Conservation (phyloP, 2,329 filamentous ascomycete species). For the Bipolaris zeicola region DNA sequence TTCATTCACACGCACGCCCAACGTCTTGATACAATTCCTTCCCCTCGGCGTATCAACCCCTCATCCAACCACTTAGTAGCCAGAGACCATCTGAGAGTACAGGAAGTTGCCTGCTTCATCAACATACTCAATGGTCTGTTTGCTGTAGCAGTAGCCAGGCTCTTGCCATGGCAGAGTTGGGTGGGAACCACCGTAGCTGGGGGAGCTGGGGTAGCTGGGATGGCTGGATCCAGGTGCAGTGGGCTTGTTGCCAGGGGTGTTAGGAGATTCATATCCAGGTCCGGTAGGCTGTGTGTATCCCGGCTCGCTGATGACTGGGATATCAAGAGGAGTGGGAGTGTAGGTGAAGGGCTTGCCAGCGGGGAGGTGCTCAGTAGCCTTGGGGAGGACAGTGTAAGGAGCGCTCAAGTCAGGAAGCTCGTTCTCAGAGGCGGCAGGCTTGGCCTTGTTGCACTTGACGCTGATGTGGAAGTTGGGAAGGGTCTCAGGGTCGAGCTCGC, state of each 20-base stretch:
- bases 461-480: slow-evolving; percentile 44
- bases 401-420: slow-evolving; percentile 39
- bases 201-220: slow-evolving; percentile 1
- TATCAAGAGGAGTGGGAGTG: slow-evolving; percentile 28
- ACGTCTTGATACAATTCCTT: not conserved
- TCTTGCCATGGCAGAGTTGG: slow-evolving; percentile 32
- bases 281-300: slow-evolving; percentile 19
- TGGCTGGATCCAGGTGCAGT: not conserved
- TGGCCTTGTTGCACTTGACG: slow-evolving; percentile 39
- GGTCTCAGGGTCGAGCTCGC: slow-evolving; percentile 35
- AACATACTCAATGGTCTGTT: slow-evolving; percentile 44
- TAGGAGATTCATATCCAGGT: not conserved
- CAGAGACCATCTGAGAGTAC: slow-evolving; percentile 27
- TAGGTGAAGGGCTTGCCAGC: slow-evolving; percentile 40
- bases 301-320: not conserved
- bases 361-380: slow-evolving; percentile 36
- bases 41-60: not conserved
- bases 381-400: slow-evolving; percentile 33
- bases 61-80: not conserved
- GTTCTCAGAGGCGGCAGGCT: slow-evolving; percentile 29
- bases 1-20: slow-evolving; percentile 9
- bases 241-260: slow-evolving; percentile 1
- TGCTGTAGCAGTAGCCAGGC: slow-evolving; percentile 38
- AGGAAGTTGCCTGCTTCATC: slow-evolving; percentile 41
- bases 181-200: slow-evolving; percentile 18